phyloP scores from a whole-genome alignment of 495 filamentous ascomycete genomes.

The Aspergillus incahuasiensis region DNA sequence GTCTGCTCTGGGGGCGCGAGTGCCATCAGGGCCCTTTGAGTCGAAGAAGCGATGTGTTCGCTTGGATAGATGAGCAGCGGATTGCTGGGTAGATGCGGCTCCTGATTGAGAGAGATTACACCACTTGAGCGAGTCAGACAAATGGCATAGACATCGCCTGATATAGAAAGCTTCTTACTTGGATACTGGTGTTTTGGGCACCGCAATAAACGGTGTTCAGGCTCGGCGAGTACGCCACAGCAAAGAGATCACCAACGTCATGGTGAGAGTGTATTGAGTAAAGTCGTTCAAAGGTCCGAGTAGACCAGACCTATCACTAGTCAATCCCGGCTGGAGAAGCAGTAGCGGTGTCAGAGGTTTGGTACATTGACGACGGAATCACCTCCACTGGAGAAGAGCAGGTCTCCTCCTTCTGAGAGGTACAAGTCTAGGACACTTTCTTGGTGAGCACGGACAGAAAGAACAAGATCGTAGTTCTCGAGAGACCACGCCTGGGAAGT shows the following conservation, averaged over 20 bases:
- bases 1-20: constrained; percentile 58
- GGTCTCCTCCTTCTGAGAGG: constrained; percentile 63
- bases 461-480: constrained; percentile 72
- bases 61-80: constrained; percentile 66
- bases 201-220: constrained; percentile 84
- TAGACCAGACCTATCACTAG: constrained; percentile 56
- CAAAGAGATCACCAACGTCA: constrained; percentile 95
- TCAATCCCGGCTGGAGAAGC: constrained; percentile 1
- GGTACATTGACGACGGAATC: constrained; percentile 89
- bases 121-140: constrained; percentile 43
- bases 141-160: background rate
- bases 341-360: background rate
- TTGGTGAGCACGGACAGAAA: constrained; percentile 76
- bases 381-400: constrained; percentile 89
- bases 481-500: constrained; percentile 68
- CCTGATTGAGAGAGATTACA: constrained; percentile 55
- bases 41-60: constrained; percentile 95
- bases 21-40: constrained; percentile 77
- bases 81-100: constrained; percentile 53
- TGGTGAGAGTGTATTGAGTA: constrained; percentile 91
- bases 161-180: constrained; percentile 41
- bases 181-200: constrained; percentile 91
- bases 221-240: constrained; percentile 74
- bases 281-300: constrained; percentile 56
- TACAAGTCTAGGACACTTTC: constrained; percentile 84